Percentiles rank a stretch among this genome's conserved stretches.
Evolutionary conservation across 1,284 basidiomycete species (phyloP).

Genomic region (Trichosporon ovoides): DNA sequence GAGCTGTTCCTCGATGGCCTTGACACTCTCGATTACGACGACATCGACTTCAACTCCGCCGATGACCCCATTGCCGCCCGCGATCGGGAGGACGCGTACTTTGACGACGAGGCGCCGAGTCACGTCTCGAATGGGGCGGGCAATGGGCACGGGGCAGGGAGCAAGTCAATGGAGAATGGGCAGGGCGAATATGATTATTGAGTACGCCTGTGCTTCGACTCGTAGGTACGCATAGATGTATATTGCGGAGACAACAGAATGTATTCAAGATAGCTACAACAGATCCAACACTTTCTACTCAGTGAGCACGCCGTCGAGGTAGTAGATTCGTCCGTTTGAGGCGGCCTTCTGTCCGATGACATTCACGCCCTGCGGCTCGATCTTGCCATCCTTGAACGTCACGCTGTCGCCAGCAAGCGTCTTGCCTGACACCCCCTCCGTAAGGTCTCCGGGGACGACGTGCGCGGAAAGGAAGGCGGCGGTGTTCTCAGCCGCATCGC

Average conservation of each 20-base stretch:
- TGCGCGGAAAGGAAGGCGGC: conserved; percentile 41
- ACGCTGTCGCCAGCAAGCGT: conserved; percentile 33
- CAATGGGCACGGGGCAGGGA: conserved; percentile 5
- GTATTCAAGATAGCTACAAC: neutral
- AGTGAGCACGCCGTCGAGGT: conserved; percentile 32
- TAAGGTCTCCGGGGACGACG: conserved; percentile 31
- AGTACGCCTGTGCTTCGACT: neutral
- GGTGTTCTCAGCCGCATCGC: conserved; percentile 28
- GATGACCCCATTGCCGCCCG: conserved; percentile 35
- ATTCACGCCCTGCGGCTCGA: conserved; percentile 39
- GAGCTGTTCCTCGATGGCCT: conserved; percentile 47
- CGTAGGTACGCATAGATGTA: neutral
- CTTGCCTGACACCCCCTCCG: neutral
- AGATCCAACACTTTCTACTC: neutral
- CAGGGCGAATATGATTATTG: conserved; percentile 48
- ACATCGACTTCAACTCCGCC: conserved; percentile 40
- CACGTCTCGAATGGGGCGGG: conserved; percentile 8
- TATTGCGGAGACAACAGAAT: neutral
- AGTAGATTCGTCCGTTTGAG: conserved; percentile 42
- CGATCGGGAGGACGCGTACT: conserved; percentile 44
- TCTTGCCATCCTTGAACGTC: conserved; percentile 25
- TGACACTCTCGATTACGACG: conserved; percentile 44
- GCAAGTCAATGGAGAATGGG: conserved; percentile 31
- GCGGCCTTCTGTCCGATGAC: conserved; percentile 39
- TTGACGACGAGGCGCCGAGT: conserved; percentile 45